Evolutionary conservation across 1,284 basidiomycete genomes (phyloP).

Genomic region (Trichosporon ovoides): DNA sequence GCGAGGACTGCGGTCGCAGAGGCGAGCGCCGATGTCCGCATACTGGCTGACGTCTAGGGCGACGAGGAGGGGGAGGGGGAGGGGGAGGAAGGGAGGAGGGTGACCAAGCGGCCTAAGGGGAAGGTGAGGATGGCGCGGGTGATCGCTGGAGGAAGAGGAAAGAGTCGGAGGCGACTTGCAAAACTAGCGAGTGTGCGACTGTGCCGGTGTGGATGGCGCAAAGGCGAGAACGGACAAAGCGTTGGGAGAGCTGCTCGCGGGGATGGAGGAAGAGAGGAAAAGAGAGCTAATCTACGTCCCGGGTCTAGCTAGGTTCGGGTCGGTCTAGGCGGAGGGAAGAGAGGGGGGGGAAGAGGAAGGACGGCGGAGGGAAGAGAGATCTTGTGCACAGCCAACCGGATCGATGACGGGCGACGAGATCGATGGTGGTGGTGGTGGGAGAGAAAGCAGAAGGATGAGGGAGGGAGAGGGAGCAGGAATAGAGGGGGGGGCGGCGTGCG

Average conservation of each 20-base stretch:
- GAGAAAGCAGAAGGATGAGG: neutral
- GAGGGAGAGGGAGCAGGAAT: neutral
- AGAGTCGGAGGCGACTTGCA: neutral
- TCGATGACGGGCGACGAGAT: neutral
- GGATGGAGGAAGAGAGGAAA: neutral
- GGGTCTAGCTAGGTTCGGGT: neutral
- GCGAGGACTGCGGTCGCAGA: conserved; percentile 3
- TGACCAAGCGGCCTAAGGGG: neutral
- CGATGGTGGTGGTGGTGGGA: neutral
- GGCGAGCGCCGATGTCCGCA: neutral
- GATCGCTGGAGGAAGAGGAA: neutral
- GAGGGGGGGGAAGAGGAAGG: neutral
- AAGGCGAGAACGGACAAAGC: neutral
- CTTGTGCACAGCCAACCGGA: neutral
- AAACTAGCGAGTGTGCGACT: neutral
- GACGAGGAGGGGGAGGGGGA: neutral
- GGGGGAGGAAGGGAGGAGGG: neutral
- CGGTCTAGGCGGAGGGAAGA: neutral
- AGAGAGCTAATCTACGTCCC: neutral
- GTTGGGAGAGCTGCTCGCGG: neutral
- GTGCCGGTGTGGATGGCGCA: neutral
- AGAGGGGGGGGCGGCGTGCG: no score
- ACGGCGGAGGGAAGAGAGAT: neutral
- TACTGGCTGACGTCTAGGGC: neutral
- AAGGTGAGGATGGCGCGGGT: neutral